phyloP scores from a whole-genome alignment of 78 protist genomes.

The Protostelium mycophagum region DNA sequence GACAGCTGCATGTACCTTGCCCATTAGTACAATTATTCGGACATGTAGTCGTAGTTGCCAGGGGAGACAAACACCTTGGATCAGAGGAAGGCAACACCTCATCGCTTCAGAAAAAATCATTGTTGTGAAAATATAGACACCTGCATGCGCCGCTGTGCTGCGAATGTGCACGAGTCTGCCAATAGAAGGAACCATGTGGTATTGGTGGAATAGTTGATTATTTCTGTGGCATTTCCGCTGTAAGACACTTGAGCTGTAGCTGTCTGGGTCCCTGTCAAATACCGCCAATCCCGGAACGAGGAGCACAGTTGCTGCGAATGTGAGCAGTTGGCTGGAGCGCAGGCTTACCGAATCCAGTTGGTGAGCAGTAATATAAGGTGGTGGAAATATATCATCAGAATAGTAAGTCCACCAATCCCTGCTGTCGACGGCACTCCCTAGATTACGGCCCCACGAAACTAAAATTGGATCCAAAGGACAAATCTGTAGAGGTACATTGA shows the following conservation, averaged over 20 bases:
- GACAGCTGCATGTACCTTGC: background rate
- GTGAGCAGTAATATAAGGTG: too few relatives aligned
- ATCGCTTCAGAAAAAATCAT: background rate
- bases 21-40: background rate
- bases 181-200: background rate
- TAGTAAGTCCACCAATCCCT: too few relatives aligned
- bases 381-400: too few relatives aligned
- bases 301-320: too few relatives aligned
- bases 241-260: too few relatives aligned
- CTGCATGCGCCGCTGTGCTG: background rate
- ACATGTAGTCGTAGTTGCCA: background rate
- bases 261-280: too few relatives aligned
- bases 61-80: background rate
- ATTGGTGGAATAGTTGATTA: background rate
- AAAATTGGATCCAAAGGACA: background rate
- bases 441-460: too few relatives aligned
- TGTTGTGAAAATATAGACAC: background rate
- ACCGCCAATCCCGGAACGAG: too few relatives aligned
- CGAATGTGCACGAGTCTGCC: background rate
- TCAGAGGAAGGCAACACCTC: background rate
- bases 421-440: too few relatives aligned
- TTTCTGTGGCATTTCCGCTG: too few relatives aligned
- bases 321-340: too few relatives aligned
- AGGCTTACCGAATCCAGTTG: too few relatives aligned
- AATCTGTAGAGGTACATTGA: background rate